Conservation (phyloP, 441 rosid species). For the Melastoma candidum region DNA sequence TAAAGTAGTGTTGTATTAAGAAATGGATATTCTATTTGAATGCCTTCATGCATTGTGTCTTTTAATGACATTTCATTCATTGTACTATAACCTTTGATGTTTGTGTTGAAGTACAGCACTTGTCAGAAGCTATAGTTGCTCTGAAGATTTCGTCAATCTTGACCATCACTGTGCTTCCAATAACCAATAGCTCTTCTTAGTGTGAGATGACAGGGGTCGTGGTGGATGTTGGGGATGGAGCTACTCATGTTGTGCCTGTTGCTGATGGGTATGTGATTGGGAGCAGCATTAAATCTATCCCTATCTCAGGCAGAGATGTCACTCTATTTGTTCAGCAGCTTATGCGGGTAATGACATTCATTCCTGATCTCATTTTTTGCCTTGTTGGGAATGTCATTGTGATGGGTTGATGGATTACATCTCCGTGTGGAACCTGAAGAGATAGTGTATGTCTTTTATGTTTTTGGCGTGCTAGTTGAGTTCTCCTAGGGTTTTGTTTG, state of each 20-base stretch:
- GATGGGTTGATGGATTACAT: not conserved
- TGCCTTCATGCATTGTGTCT: no score
- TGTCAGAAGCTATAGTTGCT: no score
- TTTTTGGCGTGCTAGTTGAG: no score
- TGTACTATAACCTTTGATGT: no score
- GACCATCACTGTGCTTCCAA: slow-evolving; percentile 19
- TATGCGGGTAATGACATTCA: slow-evolving; percentile 66
- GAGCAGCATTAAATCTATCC: slow-evolving; percentile 89
- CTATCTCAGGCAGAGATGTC: slow-evolving; percentile 91
- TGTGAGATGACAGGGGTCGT: slow-evolving; percentile 99
- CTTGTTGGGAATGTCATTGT: not conserved
- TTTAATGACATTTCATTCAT: no score
- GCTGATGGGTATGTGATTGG: slow-evolving; percentile 99
- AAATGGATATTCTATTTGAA: no score
- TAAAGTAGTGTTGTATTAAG: no score
- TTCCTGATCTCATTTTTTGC: not conserved
- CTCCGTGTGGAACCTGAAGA: no score
- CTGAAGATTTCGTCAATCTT: not conserved
- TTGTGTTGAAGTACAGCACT: no score
- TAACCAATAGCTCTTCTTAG: slow-evolving; percentile 48
- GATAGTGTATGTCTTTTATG: no score
- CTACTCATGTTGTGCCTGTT: slow-evolving; percentile 93
- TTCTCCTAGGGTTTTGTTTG: no score
- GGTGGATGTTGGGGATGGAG: slow-evolving; percentile 97
- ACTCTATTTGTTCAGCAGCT: slow-evolving; percentile 92